phyloP scores from a whole-genome alignment of 768 basidiomycete species.

The Boletus coccyginus region DNA sequence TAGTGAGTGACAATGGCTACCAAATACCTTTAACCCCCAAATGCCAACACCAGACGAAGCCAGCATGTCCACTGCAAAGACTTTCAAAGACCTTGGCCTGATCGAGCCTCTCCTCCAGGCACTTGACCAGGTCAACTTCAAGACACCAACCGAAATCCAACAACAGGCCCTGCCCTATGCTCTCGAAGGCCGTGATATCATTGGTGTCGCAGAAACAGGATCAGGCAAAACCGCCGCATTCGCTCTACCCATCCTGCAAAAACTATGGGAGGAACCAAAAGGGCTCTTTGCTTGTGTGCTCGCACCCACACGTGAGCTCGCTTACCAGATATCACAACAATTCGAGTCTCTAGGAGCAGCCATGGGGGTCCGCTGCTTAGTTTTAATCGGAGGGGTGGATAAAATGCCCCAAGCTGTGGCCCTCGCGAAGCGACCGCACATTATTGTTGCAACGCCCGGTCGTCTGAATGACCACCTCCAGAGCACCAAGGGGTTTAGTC shows the following conservation, averaged over 20 bases:
- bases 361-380: conserved; percentile 89
- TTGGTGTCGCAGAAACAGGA: conserved; percentile 97
- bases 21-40: conserved; percentile 2
- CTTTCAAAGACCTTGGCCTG: conserved; percentile 84
- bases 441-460: conserved; percentile 94
- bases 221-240: conserved; percentile 99
- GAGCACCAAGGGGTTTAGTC: conserved; percentile 94
- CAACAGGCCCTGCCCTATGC: conserved; percentile 81
- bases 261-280: conserved; percentile 93
- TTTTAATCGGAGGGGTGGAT: conserved; percentile 95
- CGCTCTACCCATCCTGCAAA: conserved; percentile 92
- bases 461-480: conserved; percentile 92
- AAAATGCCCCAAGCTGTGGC: conserved; percentile 88
- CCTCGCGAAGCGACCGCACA: conserved; percentile 89
- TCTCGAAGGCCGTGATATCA: conserved; percentile 89
- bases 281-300: conserved; percentile 91
- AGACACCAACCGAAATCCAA: conserved; percentile 89
- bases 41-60: conserved; percentile 72
- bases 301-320: conserved; percentile 97
- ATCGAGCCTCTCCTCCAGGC: conserved; percentile 89
- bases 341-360: conserved; percentile 88
- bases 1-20: neutral
- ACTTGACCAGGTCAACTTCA: conserved; percentile 78
- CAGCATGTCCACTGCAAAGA: conserved; percentile 40
- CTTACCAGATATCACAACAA: conserved; percentile 97